These are phyloP conservation scores for Nannizziopsis arthrosporioides DNA, from an alignment of 2,329 filamentous ascomycete genomes.

Conservation along the genomic window DNA sequence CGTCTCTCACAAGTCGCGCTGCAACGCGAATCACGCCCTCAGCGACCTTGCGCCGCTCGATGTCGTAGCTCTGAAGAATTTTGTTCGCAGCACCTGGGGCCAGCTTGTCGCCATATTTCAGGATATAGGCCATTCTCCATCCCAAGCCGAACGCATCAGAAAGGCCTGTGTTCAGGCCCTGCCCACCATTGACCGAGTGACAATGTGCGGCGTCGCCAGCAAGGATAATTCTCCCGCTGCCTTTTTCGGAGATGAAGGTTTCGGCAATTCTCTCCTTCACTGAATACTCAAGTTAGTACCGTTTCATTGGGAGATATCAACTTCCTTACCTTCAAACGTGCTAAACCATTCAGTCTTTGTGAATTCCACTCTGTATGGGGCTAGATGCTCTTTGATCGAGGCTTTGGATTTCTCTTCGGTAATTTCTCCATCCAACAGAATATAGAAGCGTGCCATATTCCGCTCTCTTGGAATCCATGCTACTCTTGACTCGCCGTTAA, in stretches of 20 bases:
- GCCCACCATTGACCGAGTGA: constrained; percentile 45
- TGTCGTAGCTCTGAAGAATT: constrained; percentile 40
- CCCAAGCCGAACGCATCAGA: constrained; percentile 44
- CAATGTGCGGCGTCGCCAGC: constrained; percentile 49
- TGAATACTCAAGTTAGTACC: neutral
- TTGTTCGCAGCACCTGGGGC: constrained; percentile 24
- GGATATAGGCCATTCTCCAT: constrained; percentile 43
- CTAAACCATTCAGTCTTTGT: constrained; percentile 5
- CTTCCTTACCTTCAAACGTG: neutral
- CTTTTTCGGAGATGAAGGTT: constrained; percentile 24
- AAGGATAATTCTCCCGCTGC: constrained; percentile 41
- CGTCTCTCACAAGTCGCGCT: constrained; percentile 1
- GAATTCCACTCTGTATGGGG: constrained; percentile 1
- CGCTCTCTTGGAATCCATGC: constrained; percentile 4
- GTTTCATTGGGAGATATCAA: neutral
- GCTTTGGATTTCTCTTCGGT: constrained; percentile 2
- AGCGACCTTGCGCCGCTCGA: constrained; percentile 28
- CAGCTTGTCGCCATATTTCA: constrained; percentile 19
- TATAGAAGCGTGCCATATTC: constrained; percentile 2
- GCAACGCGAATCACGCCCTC: constrained; percentile 2
- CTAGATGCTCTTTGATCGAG: neutral
- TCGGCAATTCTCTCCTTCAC: constrained; percentile 5
- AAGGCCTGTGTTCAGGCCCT: constrained; percentile 49
- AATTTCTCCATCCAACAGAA: neutral
- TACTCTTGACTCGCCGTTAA: neutral